Conservation (phyloP, 345 rosid genomes). For the Excoecaria agallocha region DNA sequence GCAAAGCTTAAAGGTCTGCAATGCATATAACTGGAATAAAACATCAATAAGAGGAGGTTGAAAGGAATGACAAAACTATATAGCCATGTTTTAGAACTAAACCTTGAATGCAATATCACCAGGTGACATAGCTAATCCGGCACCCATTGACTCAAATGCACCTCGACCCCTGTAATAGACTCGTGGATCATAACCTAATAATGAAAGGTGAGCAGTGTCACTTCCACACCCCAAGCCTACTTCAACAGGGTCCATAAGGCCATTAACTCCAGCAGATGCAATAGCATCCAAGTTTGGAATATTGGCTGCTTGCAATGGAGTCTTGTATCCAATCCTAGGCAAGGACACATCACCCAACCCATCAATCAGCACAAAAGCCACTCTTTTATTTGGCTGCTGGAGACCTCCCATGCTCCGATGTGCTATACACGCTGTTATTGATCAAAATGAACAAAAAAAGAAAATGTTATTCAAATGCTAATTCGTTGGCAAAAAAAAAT, state of each 20-base stretch:
- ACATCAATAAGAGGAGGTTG: background rate
- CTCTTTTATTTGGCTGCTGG: constrained; percentile 53
- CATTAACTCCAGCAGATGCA: constrained; percentile 87
- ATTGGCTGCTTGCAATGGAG: constrained; percentile 78
- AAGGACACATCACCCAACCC: constrained; percentile 89
- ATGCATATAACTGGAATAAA: background rate
- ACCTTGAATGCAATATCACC: constrained; percentile 94
- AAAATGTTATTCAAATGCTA: background rate
- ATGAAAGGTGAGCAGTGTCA: constrained; percentile 96
- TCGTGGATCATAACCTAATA: constrained; percentile 86
- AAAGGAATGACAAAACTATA: background rate
- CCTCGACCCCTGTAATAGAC: constrained; percentile 93
- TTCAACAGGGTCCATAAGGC: constrained; percentile 99
- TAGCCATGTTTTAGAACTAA: background rate
- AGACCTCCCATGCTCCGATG: constrained; percentile 39
- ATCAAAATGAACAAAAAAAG: background rate
- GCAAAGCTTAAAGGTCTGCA: background rate
- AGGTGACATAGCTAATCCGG: constrained; percentile 94
- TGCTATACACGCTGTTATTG: background rate
- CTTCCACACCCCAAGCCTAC: constrained; percentile 99
- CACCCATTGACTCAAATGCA: constrained; percentile 98
- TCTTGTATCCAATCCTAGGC: constrained; percentile 67
- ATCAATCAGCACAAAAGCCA: constrained; percentile 85
- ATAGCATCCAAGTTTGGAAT: constrained; percentile 78
- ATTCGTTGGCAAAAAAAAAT: background rate